Evolutionary conservation across 768 basidiomycete genomes (phyloP), one percentile per base, ranked within the genome.

Genomic region (Naganishia randhawae): DNA sequence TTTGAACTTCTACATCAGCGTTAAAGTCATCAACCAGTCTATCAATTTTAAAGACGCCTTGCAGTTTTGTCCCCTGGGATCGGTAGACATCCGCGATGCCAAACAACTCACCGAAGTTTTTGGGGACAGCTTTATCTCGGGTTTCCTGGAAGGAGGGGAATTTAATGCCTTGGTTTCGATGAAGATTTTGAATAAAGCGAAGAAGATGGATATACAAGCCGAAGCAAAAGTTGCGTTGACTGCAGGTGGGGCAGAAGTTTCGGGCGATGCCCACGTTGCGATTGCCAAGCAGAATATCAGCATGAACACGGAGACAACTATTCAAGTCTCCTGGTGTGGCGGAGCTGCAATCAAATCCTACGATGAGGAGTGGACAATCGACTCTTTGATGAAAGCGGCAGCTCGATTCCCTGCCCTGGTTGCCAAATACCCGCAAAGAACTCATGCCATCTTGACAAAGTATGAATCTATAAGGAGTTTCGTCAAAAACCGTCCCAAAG

Each of bases 121-220:
- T 53, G 51, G 51, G 11, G 51, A 53, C 17, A n/a, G 6, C 27
- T 53, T 53, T 17, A 53, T 53, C n/a, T 53, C 51, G 27, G 51
- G 51, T 13, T 53, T 53, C 17, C 51, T 14, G n/a, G 51, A 53
- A 53, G 51, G 51, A n/a, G 51, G 51, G 13, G 51, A 53, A 53
- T 53, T 53, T 11, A 53, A 53, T 25, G 51, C 51, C 13, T 29
- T 53, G 27, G 51, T 53, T 3, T 53, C 51, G 6, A 53, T 53
- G 27, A 53, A 53, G n/a, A 53, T 53, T 25, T 33, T 29, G 27
- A 53, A 53, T 25, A 53, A 53, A 25, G 32, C 27, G 16, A 53
- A 53, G 17, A 29, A 33, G 32, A 29, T 29, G 51, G 51, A 53
- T 14, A 53, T 53, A 29, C 27, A 53, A 33, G 51, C 51, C 4